These are phyloP conservation scores for Xerophyta viscosa DNA, from an alignment of 106 monocot genomes.

Conservation along the genomic window DNA sequence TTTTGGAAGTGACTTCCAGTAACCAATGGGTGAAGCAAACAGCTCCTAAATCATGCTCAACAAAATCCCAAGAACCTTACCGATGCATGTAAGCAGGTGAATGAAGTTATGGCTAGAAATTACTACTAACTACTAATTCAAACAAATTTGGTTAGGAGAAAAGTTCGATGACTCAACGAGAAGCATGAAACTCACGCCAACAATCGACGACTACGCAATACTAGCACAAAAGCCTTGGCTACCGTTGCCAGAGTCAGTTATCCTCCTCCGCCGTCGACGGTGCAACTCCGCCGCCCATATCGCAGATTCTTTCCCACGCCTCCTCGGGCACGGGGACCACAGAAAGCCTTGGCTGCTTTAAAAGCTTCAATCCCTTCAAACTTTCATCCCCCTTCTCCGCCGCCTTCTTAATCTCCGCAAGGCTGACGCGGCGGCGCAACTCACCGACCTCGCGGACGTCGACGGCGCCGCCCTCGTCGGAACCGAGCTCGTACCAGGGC, in stretches of 20 bases:
- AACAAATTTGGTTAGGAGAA: too few relatives aligned
- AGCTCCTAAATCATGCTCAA: too few relatives aligned
- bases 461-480: slow-evolving; percentile 48
- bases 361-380: slow-evolving; percentile 60
- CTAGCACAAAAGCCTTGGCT: too few relatives aligned
- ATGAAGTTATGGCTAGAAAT: too few relatives aligned
- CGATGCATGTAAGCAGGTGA: too few relatives aligned
- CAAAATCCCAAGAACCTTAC: too few relatives aligned
- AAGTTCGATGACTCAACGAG: too few relatives aligned
- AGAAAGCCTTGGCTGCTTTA: slow-evolving; percentile 74
- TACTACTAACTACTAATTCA: too few relatives aligned
- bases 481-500: slow-evolving; percentile 41
- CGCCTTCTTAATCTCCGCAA: slow-evolving; percentile 69
- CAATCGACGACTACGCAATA: too few relatives aligned
- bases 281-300: slow-evolving; percentile 61
- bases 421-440: slow-evolving; percentile 52
- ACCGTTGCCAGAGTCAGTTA: slow-evolving; percentile 4
- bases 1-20: too few relatives aligned
- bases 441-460: slow-evolving; percentile 58
- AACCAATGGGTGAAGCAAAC: too few relatives aligned
- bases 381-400: slow-evolving; percentile 20
- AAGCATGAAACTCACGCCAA: too few relatives aligned
- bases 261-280: slow-evolving; percentile 14
- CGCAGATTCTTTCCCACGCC: slow-evolving; percentile 63
- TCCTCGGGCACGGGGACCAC: slow-evolving; percentile 66